Evolutionary conservation across 139 green algal species (phyloP), one percentile per base, ranked within the genome.

Genomic region (Micractinium conductrix): DNA sequence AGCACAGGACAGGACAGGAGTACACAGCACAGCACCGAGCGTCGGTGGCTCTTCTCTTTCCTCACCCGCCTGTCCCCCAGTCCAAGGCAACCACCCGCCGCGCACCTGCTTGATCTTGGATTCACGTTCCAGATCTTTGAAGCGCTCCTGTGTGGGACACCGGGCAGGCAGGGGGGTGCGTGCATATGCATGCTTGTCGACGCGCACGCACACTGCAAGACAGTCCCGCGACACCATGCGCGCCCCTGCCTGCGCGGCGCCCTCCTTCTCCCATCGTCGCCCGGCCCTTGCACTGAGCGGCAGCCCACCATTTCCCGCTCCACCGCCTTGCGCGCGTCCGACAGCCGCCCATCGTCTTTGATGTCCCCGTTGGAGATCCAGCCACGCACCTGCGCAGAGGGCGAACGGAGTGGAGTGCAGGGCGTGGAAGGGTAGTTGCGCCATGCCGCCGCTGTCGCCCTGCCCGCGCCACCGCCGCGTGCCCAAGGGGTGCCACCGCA

Each of bases 141-240:
- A 90, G 7, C 78, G 83, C 73, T 90, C 86, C 86, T 90, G 86
- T 26, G 60, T n/a, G n/a, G n/a, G n/a, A n/a, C n/a, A n/a, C n/a
- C n/a, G n/a, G n/a, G n/a, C n/a, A n/a, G n/a, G n/a, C n/a, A n/a
- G n/a, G n/a, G n/a, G n/a, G n/a, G n/a, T n/a, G n/a, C n/a, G n/a
- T n/a, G n/a, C n/a, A n/a, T n/a, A n/a, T n/a, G n/a, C n/a, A n/a
- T n/a, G n/a, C n/a, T n/a, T n/a, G n/a, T n/a, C n/a, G n/a, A n/a
- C n/a, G n/a, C n/a, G n/a, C n/a, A n/a, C n/a, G n/a, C n/a, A n/a
- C n/a, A n/a, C n/a, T n/a, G n/a, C n/a, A n/a, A n/a, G n/a, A n/a
- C n/a, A n/a, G n/a, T n/a, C n/a, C n/a, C n/a, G n/a, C n/a, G n/a
- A n/a, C n/a, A n/a, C n/a, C n/a, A n/a, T n/a, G n/a, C n/a, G n/a